Evolutionary conservation across 192 early-diverging fungal species (phyloP).

Genomic region (Thamnidium elegans): DNA sequence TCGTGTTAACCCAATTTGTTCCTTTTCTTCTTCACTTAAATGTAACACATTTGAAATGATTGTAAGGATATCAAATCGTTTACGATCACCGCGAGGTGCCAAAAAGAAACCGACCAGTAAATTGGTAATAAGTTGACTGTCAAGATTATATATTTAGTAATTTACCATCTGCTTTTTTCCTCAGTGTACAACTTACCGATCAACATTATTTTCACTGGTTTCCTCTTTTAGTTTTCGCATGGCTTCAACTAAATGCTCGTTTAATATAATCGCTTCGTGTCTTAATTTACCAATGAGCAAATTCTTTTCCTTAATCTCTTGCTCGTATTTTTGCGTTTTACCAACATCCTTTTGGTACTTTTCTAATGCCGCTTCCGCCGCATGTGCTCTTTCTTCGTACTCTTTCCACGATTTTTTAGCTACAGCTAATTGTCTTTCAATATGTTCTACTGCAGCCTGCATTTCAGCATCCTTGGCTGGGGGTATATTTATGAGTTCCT

Average conservation of each 20-base stretch:
- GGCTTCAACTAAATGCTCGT: conserved; percentile 89
- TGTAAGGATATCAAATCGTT: conserved; percentile 87
- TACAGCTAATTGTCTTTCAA: conserved; percentile 44
- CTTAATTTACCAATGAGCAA: conserved; percentile 73
- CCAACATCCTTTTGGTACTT: conserved; percentile 50
- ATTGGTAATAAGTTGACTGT: conserved; percentile 80
- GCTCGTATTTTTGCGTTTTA: conserved; percentile 53
- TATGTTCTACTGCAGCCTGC: conserved; percentile 54
- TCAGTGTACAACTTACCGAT: conserved; percentile 47
- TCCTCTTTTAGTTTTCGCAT: conserved; percentile 83
- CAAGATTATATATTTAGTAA: not conserved
- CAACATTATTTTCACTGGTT: conserved; percentile 75
- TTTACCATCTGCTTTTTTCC: not conserved
- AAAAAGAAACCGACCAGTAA: conserved; percentile 85
- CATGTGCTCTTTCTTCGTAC: conserved; percentile 49
- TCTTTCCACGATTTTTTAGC: conserved; percentile 49
- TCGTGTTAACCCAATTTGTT: conserved; percentile 73
- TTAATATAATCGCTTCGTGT: conserved; percentile 78
- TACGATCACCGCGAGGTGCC: conserved; percentile 83
- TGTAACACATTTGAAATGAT: conserved; percentile 88
- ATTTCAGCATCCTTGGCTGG: conserved; percentile 55
- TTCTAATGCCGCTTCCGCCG: conserved; percentile 62
- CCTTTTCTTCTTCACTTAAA: conserved; percentile 86
- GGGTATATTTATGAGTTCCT: too few species aligned
- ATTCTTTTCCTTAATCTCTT: conserved; percentile 69